A percentile compares a stretch with the other conserved stretches of the same genome.
Evolutionary conservation across 305 asterid genomes (phyloP).

Genomic region (Withania somnifera): DNA sequence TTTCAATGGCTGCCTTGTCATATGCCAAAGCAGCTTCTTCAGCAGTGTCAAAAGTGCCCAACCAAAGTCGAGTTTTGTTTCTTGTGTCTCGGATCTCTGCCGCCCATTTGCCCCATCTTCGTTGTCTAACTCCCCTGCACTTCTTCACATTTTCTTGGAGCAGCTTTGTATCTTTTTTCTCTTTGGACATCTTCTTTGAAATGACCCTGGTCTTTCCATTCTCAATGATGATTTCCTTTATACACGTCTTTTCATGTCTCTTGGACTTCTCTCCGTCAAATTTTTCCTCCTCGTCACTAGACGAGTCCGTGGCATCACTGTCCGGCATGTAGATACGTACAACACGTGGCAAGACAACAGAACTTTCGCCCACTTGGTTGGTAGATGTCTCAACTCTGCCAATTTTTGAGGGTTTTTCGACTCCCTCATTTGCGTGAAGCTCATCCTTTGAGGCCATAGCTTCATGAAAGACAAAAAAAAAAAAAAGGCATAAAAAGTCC

Average conservation of each 20-base stretch:
- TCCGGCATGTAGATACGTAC: conserved; percentile 52
- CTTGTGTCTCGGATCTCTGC: conserved; percentile 44
- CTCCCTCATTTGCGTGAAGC: neutral
- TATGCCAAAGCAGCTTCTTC: conserved; percentile 42
- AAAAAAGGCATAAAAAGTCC: too few relatives aligned
- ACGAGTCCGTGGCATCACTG: conserved; percentile 71
- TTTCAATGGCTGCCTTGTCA: neutral
- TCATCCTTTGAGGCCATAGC: neutral
- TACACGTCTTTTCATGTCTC: conserved; percentile 12
- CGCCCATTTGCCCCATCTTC: conserved; percentile 59
- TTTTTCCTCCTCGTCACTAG: conserved; percentile 35
- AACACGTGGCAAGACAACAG: conserved; percentile 25
- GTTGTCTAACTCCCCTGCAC: conserved; percentile 38
- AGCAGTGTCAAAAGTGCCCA: conserved; percentile 40
- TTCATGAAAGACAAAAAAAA: neutral
- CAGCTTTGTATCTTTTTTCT: neutral
- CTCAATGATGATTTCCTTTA: conserved; percentile 5
- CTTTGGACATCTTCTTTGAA: neutral
- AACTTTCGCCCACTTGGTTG: neutral
- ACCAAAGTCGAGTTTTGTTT: conserved; percentile 31
- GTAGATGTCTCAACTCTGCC: neutral
- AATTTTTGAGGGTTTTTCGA: neutral
- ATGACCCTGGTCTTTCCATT: conserved; percentile 2
- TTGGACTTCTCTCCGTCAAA: neutral
- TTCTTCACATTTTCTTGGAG: neutral